These are phyloP conservation scores for Lipomyces starkeyi DNA, from an alignment of 805 yeast genomes.

Conservation along the genomic window DNA sequence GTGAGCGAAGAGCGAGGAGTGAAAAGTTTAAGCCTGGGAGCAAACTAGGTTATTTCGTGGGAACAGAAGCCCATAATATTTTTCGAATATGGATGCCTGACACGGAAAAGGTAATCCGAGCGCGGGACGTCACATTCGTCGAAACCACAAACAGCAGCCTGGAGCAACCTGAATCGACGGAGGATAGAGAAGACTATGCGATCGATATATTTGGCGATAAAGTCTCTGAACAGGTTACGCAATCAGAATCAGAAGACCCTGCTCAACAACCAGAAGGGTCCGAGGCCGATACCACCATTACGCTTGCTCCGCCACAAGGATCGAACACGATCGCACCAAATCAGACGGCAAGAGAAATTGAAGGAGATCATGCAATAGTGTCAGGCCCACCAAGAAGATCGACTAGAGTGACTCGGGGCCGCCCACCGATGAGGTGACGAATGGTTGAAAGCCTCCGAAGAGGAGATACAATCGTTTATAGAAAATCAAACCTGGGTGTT, in stretches of 20 bases:
- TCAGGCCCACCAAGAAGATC: too few relatives aligned
- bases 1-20: not conserved
- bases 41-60: not conserved
- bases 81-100: too few relatives aligned
- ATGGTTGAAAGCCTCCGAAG: too few relatives aligned
- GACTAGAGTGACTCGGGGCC: too few relatives aligned
- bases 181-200: conserved; percentile 9
- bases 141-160: not conserved
- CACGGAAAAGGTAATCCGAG: too few relatives aligned
- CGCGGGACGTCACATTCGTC: not conserved
- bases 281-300: not conserved
- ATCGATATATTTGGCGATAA: too few relatives aligned
- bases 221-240: not conserved
- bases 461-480: too few relatives aligned
- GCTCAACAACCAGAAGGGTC: too few relatives aligned
- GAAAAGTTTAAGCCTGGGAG: conserved; percentile 5
- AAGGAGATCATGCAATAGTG: too few relatives aligned
- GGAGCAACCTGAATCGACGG: not conserved
- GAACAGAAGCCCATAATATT: conserved; percentile 7
- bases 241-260: conserved; percentile 1
- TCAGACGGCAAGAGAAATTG: not conserved
- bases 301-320: not conserved
- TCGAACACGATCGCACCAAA: not conserved
- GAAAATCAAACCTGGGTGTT: too few relatives aligned
- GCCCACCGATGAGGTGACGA: too few relatives aligned